Base-by-base conservation (phyloP, 2,329 filamentous ascomycete genomes). In the Penicillium paneum region DNA sequence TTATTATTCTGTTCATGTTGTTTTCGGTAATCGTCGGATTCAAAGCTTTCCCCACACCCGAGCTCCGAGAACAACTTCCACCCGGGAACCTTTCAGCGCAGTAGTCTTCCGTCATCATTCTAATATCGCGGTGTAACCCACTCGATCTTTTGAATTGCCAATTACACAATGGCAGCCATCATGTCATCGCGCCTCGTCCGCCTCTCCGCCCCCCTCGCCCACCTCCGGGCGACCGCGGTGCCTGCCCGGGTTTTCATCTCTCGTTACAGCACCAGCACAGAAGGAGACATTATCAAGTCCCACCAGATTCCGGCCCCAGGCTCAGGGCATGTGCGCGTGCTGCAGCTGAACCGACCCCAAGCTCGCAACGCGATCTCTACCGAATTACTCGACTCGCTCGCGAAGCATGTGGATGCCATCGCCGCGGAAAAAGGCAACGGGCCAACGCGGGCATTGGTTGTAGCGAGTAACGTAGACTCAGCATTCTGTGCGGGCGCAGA, bases 401-500 rank as follows among this genome's bases (percentile, higher is more conserved):
- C 83, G 47, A 79, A 82, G 39, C 84, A 96, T 67, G 80, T 97
- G 52, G 83, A 90, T 64, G 81, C 82, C 57, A 81, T 97, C 42
- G 83, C 88, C 52, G 77, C 75, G 8, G 83, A 87, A 65, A 76
- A 76, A 4, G 79, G 78, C 5, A 74, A 73, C 24, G 83, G 82
- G 3, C 74, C 79, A 17, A 97, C 92, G 15, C 79, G 94, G 61
- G 93, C 90, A 2, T 72, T 99, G 63, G 84, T 99, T 38, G 66
- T 99, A 15, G 89, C 90, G 11, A 95, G 90, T 67, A 90, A 90
- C 38, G 82, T 90, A n/a, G 90, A 97, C 64, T 80, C 84, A 24
- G 88, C 86, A 65, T 99, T 99, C 73, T 99, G 94, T 74, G 91
- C 94, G 0, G 94, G 94, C 35, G 94, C 94, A 4, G 94, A 99